These are phyloP conservation scores for Ophiognomonia clavigignenti-juglandacearum DNA, from an alignment of 2,329 filamentous ascomycete species.

Conservation along the genomic window DNA sequence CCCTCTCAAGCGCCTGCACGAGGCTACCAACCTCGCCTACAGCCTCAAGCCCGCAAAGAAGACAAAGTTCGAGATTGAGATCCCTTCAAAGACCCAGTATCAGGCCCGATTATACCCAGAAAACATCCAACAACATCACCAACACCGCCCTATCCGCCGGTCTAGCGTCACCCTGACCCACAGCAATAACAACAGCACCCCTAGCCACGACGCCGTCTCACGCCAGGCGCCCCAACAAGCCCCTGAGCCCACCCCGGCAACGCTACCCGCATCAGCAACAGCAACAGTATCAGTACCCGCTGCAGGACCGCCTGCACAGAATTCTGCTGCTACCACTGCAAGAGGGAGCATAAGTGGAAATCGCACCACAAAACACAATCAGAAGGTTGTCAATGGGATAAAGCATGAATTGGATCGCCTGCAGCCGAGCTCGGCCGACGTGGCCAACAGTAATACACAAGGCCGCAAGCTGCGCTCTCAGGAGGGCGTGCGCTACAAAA, in stretches of 20 bases:
- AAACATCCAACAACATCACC: slow-evolving; percentile 13
- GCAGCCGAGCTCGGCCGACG: slow-evolving; percentile 42
- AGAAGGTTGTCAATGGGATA: slow-evolving; percentile 57
- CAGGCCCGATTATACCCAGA: slow-evolving; percentile 15
- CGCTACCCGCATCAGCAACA: slow-evolving; percentile 17
- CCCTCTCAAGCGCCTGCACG: slow-evolving; percentile 17
- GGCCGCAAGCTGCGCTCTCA: slow-evolving; percentile 80
- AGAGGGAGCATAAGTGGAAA: slow-evolving; percentile 17
- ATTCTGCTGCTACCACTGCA: slow-evolving; percentile 12
- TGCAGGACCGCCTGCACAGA: slow-evolving; percentile 15
- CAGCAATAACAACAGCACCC: slow-evolving; percentile 23
- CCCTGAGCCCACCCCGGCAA: slow-evolving; percentile 7
- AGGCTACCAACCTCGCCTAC: slow-evolving; percentile 16
- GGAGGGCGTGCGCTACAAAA: slow-evolving; percentile 81
- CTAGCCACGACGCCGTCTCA: slow-evolving; percentile 20
- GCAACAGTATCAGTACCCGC: slow-evolving; percentile 5
- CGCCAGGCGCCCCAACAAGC: slow-evolving; percentile 9
- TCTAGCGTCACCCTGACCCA: slow-evolving; percentile 17
- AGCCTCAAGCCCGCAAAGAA: slow-evolving; percentile 15
- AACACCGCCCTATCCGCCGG: slow-evolving; percentile 18
- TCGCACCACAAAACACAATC: slow-evolving; percentile 44
- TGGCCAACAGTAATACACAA: slow-evolving; percentile 42
- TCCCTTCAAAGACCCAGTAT: slow-evolving; percentile 15
- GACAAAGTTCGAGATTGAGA: slow-evolving; percentile 16
- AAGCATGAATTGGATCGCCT: slow-evolving; percentile 56